Evolutionary conservation across 768 basidiomycete species (phyloP).

Genomic region (Rhodosporidiobolus odoratus): DNA sequence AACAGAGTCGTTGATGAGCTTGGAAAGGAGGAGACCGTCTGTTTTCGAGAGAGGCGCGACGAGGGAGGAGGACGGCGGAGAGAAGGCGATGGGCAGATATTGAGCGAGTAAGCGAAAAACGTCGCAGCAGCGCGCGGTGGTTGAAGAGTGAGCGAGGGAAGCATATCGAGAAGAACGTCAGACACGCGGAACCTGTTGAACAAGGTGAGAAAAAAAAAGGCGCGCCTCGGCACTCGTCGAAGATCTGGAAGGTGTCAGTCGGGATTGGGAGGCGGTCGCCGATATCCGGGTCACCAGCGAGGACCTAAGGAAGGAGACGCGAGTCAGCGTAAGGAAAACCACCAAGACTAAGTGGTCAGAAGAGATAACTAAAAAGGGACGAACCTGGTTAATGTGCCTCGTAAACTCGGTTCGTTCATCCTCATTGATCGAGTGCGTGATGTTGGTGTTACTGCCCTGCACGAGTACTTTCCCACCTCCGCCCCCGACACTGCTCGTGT

Average conservation of each 20-base stretch:
- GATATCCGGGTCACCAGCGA: constrained; percentile 84
- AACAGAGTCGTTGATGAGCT: constrained; percentile 98
- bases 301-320: constrained; percentile 56
- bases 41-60: not conserved
- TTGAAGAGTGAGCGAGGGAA: not conserved
- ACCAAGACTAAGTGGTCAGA: not conserved
- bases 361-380: constrained; percentile 41
- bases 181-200: not conserved
- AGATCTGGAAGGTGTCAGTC: constrained; percentile 94
- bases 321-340: not conserved
- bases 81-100: not conserved
- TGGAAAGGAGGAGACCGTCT: constrained; percentile 93
- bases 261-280: constrained; percentile 80
- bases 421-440: constrained; percentile 94
- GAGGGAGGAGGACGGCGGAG: not conserved
- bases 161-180: not conserved
- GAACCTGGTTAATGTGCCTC: constrained; percentile 91
- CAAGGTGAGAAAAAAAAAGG: not conserved
- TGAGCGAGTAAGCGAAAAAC: too few species aligned
- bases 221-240: constrained; percentile 77
- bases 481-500: constrained; percentile 48
- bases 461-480: constrained; percentile 77
- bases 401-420: constrained; percentile 94
- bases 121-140: too few species aligned
- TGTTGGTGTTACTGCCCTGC: constrained; percentile 88